Evolutionary conservation across 441 rosid genomes (phyloP).

Genomic region (Monsonia emarginata): DNA sequence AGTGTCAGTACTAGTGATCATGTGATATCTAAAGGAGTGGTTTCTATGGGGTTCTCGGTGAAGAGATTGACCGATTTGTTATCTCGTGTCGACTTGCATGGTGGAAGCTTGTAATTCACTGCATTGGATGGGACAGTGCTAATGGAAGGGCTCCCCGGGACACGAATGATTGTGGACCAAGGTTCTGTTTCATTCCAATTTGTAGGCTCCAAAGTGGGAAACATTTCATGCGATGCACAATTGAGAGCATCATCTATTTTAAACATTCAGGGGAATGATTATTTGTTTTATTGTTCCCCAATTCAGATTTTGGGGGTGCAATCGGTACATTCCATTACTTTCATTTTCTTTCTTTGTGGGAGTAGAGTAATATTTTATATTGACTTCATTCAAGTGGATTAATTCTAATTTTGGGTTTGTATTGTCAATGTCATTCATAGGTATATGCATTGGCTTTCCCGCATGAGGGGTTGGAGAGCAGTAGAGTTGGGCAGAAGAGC

Average conservation of each 20-base stretch:
- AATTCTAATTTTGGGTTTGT: too few species aligned
- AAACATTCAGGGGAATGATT: conserved; percentile 20
- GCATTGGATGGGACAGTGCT: conserved; percentile 33
- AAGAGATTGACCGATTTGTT: conserved; percentile 24
- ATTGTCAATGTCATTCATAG: too few species aligned
- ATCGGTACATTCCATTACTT: conserved; percentile 23
- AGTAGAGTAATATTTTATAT: too few species aligned
- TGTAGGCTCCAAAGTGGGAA: neutral
- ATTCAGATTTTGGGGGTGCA: conserved; percentile 29
- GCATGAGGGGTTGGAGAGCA: conserved; percentile 16
- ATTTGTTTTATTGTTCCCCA: conserved; percentile 29
- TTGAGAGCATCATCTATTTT: conserved; percentile 4
- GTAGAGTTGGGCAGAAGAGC: conserved; percentile 13
- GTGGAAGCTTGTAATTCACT: conserved; percentile 40
- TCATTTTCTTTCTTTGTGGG: too few species aligned
- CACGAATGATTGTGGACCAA: conserved; percentile 16
- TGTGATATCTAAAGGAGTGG: conserved; percentile 20
- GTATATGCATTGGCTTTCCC: conserved; percentile 46
- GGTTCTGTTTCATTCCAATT: conserved; percentile 19
- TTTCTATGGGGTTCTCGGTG: conserved; percentile 44
- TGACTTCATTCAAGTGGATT: too few species aligned
- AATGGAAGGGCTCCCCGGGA: conserved; percentile 24
- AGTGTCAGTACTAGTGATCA: conserved; percentile 20
- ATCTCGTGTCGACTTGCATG: conserved; percentile 27
- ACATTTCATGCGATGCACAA: conserved; percentile 27